phyloP scores from a whole-genome alignment of 257 asterid genomes.

The Catharanthus roseus region DNA sequence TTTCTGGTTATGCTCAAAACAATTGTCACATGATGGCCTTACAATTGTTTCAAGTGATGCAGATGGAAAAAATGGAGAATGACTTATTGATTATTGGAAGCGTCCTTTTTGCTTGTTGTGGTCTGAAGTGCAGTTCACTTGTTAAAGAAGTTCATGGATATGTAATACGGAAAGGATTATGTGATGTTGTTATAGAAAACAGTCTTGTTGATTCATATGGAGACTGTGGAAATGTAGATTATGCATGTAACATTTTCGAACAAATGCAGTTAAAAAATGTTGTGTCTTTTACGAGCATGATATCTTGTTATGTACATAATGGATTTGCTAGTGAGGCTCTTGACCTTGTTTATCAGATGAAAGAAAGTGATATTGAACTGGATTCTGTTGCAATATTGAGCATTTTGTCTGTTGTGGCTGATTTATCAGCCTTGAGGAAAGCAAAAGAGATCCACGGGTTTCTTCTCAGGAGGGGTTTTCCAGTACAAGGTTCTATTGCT shows the following conservation, averaged over 20 bases:
- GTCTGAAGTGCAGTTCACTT: conserved; percentile 38
- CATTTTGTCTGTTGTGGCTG: conserved; percentile 56
- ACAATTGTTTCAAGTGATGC: conserved; percentile 34
- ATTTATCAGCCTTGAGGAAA: conserved; percentile 54
- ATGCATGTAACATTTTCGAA: conserved; percentile 39
- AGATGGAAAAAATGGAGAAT: conserved; percentile 31
- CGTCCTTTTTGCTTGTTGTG: conserved; percentile 61
- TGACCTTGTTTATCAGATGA: conserved; percentile 47
- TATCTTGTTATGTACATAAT: conserved; percentile 53
- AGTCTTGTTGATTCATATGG: conserved; percentile 61
- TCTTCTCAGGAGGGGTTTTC: conserved; percentile 46
- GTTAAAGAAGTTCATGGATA: conserved; percentile 66
- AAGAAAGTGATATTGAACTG: conserved; percentile 43
- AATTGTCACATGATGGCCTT: conserved; percentile 40
- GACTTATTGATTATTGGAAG: conserved; percentile 65
- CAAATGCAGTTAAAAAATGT: conserved; percentile 42
- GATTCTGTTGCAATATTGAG: conserved; percentile 54
- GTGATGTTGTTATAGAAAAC: conserved; percentile 44
- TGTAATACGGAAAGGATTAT: conserved; percentile 38
- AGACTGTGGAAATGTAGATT: conserved; percentile 49
- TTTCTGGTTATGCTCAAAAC: conserved; percentile 64
- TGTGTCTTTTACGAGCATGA: conserved; percentile 77
- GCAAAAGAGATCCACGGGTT: conserved; percentile 79
- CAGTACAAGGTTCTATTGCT: conserved; percentile 43
- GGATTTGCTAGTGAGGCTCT: conserved; percentile 68